Evolutionary conservation across 2,329 filamentous ascomycete genomes (phyloP).

Genomic region (Cladorrhinum sp.): DNA sequence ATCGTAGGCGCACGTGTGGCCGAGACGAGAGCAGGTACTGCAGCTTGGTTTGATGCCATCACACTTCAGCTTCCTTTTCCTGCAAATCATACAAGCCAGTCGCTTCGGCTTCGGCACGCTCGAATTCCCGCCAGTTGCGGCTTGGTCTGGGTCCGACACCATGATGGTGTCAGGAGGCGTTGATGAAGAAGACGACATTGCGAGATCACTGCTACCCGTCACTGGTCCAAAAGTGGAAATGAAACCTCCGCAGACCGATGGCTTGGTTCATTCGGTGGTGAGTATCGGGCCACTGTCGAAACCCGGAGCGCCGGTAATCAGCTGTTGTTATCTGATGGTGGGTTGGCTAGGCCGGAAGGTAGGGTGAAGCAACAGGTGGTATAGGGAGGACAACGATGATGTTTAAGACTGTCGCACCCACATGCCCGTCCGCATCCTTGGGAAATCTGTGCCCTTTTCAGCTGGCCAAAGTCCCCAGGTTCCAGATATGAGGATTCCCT

Average conservation of each 20-base stretch:
- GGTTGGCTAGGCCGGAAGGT: too few relatives aligned
- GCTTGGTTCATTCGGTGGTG: background rate
- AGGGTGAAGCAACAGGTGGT: background rate
- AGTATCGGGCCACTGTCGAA: background rate
- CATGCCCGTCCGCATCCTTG: background rate
- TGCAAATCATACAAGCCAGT: slow-evolving; percentile 90
- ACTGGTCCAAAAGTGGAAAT: background rate
- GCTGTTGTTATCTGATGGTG: background rate
- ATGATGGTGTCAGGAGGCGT: slow-evolving; percentile 31
- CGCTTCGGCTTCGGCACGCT: slow-evolving; percentile 78
- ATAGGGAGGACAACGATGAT: background rate
- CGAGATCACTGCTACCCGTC: background rate
- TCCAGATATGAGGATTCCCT: background rate
- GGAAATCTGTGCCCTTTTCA: background rate
- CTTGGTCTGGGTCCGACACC: slow-evolving; percentile 25
- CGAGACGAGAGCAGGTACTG: slow-evolving; percentile 81
- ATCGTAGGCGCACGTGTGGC: slow-evolving; percentile 86
- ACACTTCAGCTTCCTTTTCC: slow-evolving; percentile 88
- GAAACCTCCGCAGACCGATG: background rate
- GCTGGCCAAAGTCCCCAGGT: background rate
- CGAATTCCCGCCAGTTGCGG: slow-evolving; percentile 41
- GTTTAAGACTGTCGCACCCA: background rate
- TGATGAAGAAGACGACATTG: slow-evolving; percentile 30
- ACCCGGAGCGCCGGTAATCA: background rate
- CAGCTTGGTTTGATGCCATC: slow-evolving; percentile 82